phyloP scores from a whole-genome alignment of 1,284 basidiomycete species.

The Austroboletus sp. region DNA sequence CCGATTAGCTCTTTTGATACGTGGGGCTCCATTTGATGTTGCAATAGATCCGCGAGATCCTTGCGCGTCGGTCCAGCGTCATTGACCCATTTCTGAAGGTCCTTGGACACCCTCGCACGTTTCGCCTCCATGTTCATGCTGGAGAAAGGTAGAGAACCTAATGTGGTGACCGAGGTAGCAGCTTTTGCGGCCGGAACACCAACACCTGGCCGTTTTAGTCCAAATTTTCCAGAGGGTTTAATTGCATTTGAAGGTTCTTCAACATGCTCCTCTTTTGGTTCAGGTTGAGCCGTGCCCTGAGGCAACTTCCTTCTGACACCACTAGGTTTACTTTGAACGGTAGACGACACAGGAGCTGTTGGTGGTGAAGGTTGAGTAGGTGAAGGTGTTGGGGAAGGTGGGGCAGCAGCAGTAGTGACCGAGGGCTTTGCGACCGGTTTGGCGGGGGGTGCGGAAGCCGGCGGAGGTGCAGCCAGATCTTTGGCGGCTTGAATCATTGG shows the following conservation, averaged over 20 bases:
- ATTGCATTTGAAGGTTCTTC: constrained; percentile 41
- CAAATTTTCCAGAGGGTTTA: constrained; percentile 41
- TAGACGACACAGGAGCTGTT: constrained; percentile 26
- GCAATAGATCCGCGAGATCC: constrained; percentile 82
- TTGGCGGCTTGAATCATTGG: constrained; percentile 82
- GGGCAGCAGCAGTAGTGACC: background rate
- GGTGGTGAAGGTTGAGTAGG: constrained; percentile 34
- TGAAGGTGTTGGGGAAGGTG: constrained; percentile 20
- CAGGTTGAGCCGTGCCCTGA: constrained; percentile 54
- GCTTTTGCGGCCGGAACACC: constrained; percentile 34
- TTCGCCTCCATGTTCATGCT: constrained; percentile 72
- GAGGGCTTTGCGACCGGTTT: constrained; percentile 25
- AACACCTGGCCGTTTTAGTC: constrained; percentile 48
- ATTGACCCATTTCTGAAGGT: constrained; percentile 76
- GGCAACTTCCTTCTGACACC: constrained; percentile 69
- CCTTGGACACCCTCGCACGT: constrained; percentile 68
- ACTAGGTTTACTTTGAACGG: constrained; percentile 42
- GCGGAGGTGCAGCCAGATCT: constrained; percentile 32
- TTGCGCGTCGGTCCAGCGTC: constrained; percentile 76
- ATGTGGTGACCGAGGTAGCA: constrained; percentile 24
- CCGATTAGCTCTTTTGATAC: constrained; percentile 71
- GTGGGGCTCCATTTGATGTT: constrained; percentile 87
- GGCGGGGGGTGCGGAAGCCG: constrained; percentile 22
- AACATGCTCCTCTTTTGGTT: constrained; percentile 53
- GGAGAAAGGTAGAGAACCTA: constrained; percentile 52